phyloP scores from a whole-genome alignment of 2,329 filamentous ascomycete species.

The Cladosporium sp. region DNA sequence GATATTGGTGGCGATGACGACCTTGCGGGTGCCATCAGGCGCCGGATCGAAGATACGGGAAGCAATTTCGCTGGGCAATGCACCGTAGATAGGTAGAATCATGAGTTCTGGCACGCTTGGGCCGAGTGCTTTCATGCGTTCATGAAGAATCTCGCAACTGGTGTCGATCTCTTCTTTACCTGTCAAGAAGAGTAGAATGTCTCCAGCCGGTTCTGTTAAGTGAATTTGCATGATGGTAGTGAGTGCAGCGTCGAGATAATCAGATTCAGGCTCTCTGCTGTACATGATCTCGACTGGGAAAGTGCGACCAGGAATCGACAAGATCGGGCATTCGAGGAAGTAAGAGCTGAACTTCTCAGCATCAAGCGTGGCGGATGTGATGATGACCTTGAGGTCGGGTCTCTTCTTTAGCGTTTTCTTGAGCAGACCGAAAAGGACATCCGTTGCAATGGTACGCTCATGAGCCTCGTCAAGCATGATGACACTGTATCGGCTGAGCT shows the following conservation, averaged over 20 bases:
- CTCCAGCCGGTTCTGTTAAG: constrained; percentile 82
- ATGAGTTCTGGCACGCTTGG: constrained; percentile 86
- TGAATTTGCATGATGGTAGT: constrained; percentile 98
- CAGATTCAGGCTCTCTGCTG: constrained; percentile 87
- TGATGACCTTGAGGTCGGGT: constrained; percentile 87
- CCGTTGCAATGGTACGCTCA: constrained; percentile 92
- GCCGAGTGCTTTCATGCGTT: constrained; percentile 93
- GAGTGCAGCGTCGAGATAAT: constrained; percentile 91
- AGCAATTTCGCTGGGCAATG: constrained; percentile 88
- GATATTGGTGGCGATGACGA: constrained; percentile 97
- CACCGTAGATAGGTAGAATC: constrained; percentile 93
- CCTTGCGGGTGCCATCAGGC: constrained; percentile 78
- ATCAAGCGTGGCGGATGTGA: constrained; percentile 93
- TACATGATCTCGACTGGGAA: constrained; percentile 97
- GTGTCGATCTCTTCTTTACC: constrained; percentile 98
- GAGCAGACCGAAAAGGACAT: constrained; percentile 87
- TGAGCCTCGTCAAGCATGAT: constrained; percentile 99
- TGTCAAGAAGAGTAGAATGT: constrained; percentile 95
- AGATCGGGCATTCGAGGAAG: constrained; percentile 93
- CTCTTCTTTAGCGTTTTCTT: constrained; percentile 88
- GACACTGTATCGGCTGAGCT: constrained; percentile 83
- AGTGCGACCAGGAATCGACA: constrained; percentile 91
- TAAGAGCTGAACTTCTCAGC: constrained; percentile 97
- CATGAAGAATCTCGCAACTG: constrained; percentile 83
- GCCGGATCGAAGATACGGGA: constrained; percentile 92